Conservation (phyloP, 495 filamentous ascomycete species). For the Penicillium verhagenii region DNA sequence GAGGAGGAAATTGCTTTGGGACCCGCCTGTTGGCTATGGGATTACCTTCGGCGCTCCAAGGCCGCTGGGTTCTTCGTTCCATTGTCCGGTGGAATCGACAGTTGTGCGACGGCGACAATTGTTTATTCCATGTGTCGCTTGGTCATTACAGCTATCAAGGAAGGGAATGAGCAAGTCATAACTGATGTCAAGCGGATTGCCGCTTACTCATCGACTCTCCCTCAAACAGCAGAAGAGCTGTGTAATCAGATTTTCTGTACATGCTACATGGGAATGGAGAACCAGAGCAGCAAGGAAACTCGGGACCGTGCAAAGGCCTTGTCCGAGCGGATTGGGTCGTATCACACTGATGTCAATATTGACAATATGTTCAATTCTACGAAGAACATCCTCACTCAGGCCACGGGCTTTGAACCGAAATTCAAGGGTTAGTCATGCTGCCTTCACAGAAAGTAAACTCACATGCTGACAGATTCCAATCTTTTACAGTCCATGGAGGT, state of each 20-base stretch:
- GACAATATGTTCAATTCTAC: constrained; percentile 10
- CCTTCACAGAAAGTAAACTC: not conserved
- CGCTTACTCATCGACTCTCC: constrained; percentile 5
- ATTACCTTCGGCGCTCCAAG: constrained; percentile 69
- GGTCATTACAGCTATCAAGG: constrained; percentile 61
- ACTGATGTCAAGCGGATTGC: constrained; percentile 15
- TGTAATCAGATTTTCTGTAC: constrained; percentile 12
- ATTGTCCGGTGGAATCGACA: constrained; percentile 66
- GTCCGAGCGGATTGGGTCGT: constrained; percentile 8
- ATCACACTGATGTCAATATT: constrained; percentile 14
- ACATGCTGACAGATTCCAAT: not conserved
- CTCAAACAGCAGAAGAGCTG: constrained; percentile 12
- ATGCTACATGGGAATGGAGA: constrained; percentile 12
- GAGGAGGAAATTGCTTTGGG: constrained; percentile 73
- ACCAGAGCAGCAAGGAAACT: constrained; percentile 13
- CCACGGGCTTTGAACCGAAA: constrained; percentile 10
- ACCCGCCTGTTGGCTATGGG: constrained; percentile 75
- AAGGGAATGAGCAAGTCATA: constrained; percentile 12
- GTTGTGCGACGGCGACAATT: constrained; percentile 58
- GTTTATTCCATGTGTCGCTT: constrained; percentile 75
- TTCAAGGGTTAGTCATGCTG: constrained; percentile 10
- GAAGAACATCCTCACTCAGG: constrained; percentile 11
- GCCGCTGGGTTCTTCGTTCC: constrained; percentile 56
- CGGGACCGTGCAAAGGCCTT: constrained; percentile 4
- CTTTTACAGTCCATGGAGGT: constrained; percentile 5